Percentiles rank a stretch among this genome's conserved stretches.
These are phyloP conservation scores for Fusarium caatingaense DNA, from an alignment of 2,329 filamentous ascomycete genomes.

Conservation along the genomic window DNA sequence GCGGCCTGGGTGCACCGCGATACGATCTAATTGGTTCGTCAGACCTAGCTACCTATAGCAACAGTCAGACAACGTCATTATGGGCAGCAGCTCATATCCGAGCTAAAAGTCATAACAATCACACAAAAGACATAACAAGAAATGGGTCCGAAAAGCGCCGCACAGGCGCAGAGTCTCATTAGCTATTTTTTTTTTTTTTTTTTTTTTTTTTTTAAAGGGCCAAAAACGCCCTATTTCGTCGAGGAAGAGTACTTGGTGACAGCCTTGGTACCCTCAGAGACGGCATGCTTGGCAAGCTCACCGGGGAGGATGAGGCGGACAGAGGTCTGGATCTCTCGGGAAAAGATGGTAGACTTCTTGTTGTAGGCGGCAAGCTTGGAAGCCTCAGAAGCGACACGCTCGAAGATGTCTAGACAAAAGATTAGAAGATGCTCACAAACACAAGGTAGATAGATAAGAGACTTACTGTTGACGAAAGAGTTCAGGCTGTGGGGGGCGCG, in stretches of 20 bases:
- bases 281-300: constrained; percentile 99
- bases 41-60: constrained; percentile 34
- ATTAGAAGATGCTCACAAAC: too few species aligned
- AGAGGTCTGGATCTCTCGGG: constrained; percentile 98
- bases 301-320: constrained; percentile 97
- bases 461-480: constrained; percentile 97
- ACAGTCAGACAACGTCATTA: constrained; percentile 28
- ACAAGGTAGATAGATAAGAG: constrained; percentile 11
- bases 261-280: constrained; percentile 99
- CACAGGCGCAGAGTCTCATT: too few species aligned
- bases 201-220: too few species aligned
- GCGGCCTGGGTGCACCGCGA: constrained; percentile 29
- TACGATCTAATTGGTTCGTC: constrained; percentile 34
- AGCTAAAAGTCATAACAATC: too few species aligned
- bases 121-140: too few species aligned
- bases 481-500: constrained; percentile 68
- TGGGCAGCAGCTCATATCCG: background rate
- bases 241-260: constrained; percentile 99
- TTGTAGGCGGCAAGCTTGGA: constrained; percentile 99
- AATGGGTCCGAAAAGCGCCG: too few species aligned
- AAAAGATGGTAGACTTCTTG: constrained; percentile 99
- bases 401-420: constrained; percentile 93
- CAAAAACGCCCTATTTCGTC: constrained; percentile 80
- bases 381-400: constrained; percentile 98
- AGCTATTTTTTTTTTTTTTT: too few species aligned